Conservation (phyloP, 2,329 filamentous ascomycete genomes). For the Alternaria triticina region DNA sequence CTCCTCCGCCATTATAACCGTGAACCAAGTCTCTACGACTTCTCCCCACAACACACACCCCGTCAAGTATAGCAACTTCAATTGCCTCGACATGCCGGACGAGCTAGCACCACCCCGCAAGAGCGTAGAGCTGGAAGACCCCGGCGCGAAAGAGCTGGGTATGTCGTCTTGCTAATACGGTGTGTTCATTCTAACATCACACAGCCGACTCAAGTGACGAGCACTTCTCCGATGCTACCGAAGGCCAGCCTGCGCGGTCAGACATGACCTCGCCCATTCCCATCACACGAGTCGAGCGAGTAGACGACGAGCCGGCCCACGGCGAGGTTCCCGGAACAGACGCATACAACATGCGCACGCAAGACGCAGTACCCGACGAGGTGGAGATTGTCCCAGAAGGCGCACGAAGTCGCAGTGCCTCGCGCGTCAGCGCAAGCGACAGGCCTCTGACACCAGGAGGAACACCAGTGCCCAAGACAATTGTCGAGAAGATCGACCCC, state of each 20-base stretch:
- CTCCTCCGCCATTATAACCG: not conserved
- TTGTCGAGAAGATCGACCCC: constrained; percentile 68
- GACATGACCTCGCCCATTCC: constrained; percentile 62
- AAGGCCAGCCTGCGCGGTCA: constrained; percentile 57
- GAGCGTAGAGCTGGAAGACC: constrained; percentile 62
- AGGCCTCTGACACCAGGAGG: constrained; percentile 59
- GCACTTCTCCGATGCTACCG: constrained; percentile 70
- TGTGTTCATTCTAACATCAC: constrained; percentile 14
- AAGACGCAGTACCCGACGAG: constrained; percentile 69
- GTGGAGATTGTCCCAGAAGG: constrained; percentile 62
- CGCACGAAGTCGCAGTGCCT: constrained; percentile 46
- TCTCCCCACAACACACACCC: not conserved
- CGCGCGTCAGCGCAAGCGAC: constrained; percentile 52
- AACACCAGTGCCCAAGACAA: constrained; percentile 61
- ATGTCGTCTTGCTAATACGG: constrained; percentile 24
- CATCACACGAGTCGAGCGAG: constrained; percentile 67
- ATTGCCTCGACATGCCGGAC: constrained; percentile 43
- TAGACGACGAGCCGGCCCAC: constrained; percentile 64
- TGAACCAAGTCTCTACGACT: not conserved
- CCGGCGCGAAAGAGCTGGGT: constrained; percentile 64
- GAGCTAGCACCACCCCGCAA: constrained; percentile 61
- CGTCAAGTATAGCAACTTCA: not conserved
- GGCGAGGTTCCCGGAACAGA: constrained; percentile 68
- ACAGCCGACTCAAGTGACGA: constrained; percentile 60
- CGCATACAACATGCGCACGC: constrained; percentile 63